Percentiles rank a stretch among this genome's conserved stretches.
These are phyloP conservation scores for Colletotrichum agaves DNA, from an alignment of 2,329 filamentous ascomycete species.

Conservation along the genomic window DNA sequence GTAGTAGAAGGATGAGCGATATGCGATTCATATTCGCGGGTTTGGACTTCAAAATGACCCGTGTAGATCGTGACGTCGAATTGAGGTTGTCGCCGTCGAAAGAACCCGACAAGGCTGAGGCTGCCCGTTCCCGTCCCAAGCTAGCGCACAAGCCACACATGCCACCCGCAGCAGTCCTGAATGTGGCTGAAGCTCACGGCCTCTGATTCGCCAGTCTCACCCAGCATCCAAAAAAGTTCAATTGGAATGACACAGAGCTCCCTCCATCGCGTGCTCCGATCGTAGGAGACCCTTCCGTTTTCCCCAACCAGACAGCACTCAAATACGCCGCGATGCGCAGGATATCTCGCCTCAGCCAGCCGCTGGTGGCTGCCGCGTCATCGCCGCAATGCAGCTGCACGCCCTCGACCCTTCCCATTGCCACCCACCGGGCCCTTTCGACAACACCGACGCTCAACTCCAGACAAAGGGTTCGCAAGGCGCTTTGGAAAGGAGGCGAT, in stretches of 20 bases:
- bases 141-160: conserved; percentile 18
- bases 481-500: conserved; percentile 52
- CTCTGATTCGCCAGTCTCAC: conserved; percentile 28
- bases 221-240: conserved; percentile 38
- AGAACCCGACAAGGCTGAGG: not conserved
- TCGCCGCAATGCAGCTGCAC: conserved; percentile 31
- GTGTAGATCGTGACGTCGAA: not conserved
- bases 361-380: conserved; percentile 46
- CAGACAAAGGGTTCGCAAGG: conserved; percentile 50
- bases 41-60: not conserved
- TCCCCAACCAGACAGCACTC: not conserved
- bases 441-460: conserved; percentile 48
- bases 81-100: conserved; percentile 20
- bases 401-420: conserved; percentile 36
- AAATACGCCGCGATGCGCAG: conserved; percentile 51
- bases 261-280: conserved; percentile 13
- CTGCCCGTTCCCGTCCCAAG: not conserved
- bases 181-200: conserved; percentile 26
- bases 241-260: conserved; percentile 22
- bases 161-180: not conserved
- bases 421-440: conserved; percentile 43
- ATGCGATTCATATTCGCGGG: conserved; percentile 43
- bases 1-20: conserved; percentile 49
- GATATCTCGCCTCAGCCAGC: conserved; percentile 51
- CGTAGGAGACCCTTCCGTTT: not conserved